Evolutionary conservation across 352 stramenopile species (phyloP).

Genomic region (Phytophthora pseudosyringae): DNA sequence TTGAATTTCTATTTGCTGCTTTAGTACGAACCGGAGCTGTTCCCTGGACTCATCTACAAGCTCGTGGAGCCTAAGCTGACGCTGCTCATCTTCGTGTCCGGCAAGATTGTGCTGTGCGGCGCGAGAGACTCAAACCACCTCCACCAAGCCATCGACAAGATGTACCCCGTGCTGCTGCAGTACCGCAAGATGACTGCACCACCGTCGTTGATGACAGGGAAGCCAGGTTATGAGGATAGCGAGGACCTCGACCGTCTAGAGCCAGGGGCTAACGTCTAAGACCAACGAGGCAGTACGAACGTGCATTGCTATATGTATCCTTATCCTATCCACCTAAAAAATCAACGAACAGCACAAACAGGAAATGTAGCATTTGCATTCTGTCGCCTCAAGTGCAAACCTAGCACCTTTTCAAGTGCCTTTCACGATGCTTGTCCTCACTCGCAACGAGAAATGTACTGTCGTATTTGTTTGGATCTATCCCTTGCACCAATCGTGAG

Average conservation of each 20-base stretch:
- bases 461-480: constrained; percentile 12
- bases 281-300: constrained; percentile 26
- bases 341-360: constrained; percentile 26
- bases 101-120: constrained; percentile 99
- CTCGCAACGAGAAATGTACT: background rate
- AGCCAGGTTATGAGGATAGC: constrained; percentile 65
- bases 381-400: constrained; percentile 9
- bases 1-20: constrained; percentile 93
- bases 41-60: constrained; percentile 99
- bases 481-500: background rate
- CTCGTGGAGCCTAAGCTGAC: constrained; percentile 97
- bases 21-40: constrained; percentile 99
- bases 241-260: constrained; percentile 76
- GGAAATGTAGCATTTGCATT: constrained; percentile 23
- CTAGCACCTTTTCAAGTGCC: background rate
- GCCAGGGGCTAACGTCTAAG: constrained; percentile 60
- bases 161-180: constrained; percentile 70
- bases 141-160: constrained; percentile 72
- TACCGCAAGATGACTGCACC: constrained; percentile 80
- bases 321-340: constrained; percentile 37
- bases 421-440: background rate
- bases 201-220: constrained; percentile 74
- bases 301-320: constrained; percentile 36
- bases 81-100: constrained; percentile 98
- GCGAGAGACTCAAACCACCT: constrained; percentile 78